phyloP scores from a whole-genome alignment of 2,329 filamentous ascomycete genomes.

The Tolypocladium cylindrosporum region DNA sequence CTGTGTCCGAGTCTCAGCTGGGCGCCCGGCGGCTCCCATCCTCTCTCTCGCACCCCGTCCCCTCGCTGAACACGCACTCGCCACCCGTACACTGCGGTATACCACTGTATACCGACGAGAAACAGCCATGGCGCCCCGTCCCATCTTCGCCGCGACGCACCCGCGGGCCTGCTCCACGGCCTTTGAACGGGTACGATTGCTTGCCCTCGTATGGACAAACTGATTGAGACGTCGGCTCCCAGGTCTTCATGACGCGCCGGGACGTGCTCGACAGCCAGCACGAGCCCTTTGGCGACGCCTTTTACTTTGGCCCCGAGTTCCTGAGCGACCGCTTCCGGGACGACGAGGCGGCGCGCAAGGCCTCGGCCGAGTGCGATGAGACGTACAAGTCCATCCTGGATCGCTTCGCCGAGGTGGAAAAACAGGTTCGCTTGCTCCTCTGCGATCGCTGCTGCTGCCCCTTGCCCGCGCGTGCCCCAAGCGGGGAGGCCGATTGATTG shows the following conservation, averaged over 20 bases:
- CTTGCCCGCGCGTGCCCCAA: not conserved
- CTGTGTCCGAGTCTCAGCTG: not conserved
- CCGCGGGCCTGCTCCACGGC: conserved; percentile 93
- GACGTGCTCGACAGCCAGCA: conserved; percentile 77
- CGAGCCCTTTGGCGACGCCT: conserved; percentile 94
- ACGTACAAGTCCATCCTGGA: conserved; percentile 74
- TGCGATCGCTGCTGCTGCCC: conserved; percentile 7
- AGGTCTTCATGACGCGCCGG: conserved; percentile 95
- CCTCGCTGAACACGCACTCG: not conserved
- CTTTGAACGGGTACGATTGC: conserved; percentile 71
- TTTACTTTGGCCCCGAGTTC: conserved; percentile 89
- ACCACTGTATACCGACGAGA: not conserved
- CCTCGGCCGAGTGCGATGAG: conserved; percentile 57
- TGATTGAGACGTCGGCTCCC: not conserved
- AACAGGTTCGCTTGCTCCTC: conserved; percentile 50
- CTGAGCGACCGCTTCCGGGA: conserved; percentile 69
- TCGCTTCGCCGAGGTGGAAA: conserved; percentile 58
- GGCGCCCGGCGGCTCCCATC: not conserved
- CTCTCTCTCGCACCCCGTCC: not conserved
- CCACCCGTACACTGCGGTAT: not conserved
- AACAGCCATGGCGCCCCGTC: not conserved
- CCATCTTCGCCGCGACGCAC: conserved; percentile 90
- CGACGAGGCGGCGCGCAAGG: conserved; percentile 44
- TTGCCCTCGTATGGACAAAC: not conserved
- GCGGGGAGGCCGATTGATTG: conserved; percentile 1